A percentile compares a stretch with the other conserved stretches of the same genome.
Conservation (phyloP, 2,329 filamentous ascomycete species). For the Aspergillus spinulosporus region DNA sequence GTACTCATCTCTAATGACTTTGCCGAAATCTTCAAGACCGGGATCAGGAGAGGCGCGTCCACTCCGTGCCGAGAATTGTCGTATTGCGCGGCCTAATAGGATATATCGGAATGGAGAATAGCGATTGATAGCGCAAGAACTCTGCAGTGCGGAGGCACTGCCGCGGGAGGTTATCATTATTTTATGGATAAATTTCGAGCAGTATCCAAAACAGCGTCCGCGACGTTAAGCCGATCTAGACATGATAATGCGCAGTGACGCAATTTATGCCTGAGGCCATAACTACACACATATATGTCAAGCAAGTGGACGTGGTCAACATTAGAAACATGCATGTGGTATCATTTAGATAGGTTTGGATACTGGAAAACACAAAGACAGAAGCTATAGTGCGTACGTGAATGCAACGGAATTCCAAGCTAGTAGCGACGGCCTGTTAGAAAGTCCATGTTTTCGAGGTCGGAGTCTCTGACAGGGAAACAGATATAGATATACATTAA, state of each 20-base stretch:
- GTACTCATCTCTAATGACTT: conserved; percentile 61
- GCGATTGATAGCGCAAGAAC: background rate
- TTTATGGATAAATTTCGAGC: conserved; percentile 3
- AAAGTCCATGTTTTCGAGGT: no score
- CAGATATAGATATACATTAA: conserved; percentile 1
- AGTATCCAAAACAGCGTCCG: background rate
- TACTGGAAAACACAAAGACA: no score
- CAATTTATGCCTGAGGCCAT: conserved; percentile 13
- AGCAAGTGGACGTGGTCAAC: conserved; percentile 1
- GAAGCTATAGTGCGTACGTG: no score
- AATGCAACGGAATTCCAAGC: no score
- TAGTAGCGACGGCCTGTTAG: no score
- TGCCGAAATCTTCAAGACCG: conserved; percentile 53
- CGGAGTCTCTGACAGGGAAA: no score
- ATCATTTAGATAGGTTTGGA: no score
- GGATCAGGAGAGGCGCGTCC: conserved; percentile 43
- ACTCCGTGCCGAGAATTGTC: conserved; percentile 22
- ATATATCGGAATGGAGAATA: background rate
- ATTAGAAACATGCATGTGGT: background rate
- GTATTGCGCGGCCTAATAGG: conserved; percentile 5
- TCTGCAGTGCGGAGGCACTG: conserved; percentile 6
- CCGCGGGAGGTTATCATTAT: conserved; percentile 25
- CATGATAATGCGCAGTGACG: conserved; percentile 7
- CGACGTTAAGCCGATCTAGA: background rate
- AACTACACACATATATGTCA: background rate